Percentiles rank a stretch among this genome's conserved stretches.
Conservation (phyloP, 2,329 filamentous ascomycete species). For the Grosmannia serpens region DNA sequence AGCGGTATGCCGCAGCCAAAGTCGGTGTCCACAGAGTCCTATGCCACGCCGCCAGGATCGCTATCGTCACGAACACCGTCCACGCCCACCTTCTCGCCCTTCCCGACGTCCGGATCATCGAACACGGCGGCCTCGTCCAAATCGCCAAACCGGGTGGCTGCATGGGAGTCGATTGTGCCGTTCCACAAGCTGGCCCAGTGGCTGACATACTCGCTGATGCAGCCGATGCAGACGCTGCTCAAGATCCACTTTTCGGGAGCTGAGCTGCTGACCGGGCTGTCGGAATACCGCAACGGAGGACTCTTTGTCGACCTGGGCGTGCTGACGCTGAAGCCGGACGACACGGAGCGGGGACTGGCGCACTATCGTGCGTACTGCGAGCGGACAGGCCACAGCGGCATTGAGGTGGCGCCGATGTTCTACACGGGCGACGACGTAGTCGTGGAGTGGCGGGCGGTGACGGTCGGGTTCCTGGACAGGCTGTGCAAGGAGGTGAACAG, state of each 20-base stretch:
- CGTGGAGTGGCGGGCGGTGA: slow-evolving; percentile 55
- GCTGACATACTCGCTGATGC: slow-evolving; percentile 82
- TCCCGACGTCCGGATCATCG: slow-evolving; percentile 27
- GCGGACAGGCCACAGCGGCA: slow-evolving; percentile 52
- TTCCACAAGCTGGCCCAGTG: slow-evolving; percentile 75
- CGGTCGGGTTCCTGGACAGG: slow-evolving; percentile 46
- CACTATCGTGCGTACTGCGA: slow-evolving; percentile 54
- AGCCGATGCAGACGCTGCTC: slow-evolving; percentile 45
- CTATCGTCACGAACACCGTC: slow-evolving; percentile 15
- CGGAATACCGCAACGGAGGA: slow-evolving; percentile 87
- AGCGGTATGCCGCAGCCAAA: slow-evolving; percentile 56
- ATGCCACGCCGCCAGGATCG: slow-evolving; percentile 8
- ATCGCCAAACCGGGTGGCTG: slow-evolving; percentile 28
- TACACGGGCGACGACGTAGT: slow-evolving; percentile 48
- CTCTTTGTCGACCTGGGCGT: slow-evolving; percentile 78
- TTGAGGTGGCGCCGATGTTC: slow-evolving; percentile 47
- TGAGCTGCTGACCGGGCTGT: slow-evolving; percentile 74
- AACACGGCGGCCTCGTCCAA: slow-evolving; percentile 15
- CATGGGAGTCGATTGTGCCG: slow-evolving; percentile 65
- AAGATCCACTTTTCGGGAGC: slow-evolving; percentile 42
- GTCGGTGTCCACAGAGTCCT: neutral
- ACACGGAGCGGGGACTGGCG: slow-evolving; percentile 28
- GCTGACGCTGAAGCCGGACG: slow-evolving; percentile 41
- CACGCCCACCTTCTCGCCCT: slow-evolving; percentile 41
- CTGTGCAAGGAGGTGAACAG: slow-evolving; percentile 46